phyloP scores from a whole-genome alignment of 805 yeast genomes.

The Saccharomycopsis vini region DNA sequence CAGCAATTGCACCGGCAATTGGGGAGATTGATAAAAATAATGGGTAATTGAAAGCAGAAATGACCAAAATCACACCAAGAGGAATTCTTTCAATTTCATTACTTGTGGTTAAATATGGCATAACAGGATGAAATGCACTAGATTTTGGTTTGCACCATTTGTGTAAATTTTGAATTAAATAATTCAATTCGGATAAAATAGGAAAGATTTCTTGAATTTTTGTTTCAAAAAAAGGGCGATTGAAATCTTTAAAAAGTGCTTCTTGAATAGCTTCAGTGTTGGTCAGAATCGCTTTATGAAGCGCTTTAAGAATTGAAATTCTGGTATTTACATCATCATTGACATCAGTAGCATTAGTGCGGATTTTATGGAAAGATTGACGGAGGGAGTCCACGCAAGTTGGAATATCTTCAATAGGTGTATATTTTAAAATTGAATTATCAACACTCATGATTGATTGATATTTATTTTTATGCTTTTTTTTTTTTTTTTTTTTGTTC shows the following conservation, averaged over 20 bases:
- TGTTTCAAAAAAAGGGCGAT: conserved; percentile 57
- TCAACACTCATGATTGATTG: too few species aligned
- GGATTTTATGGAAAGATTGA: conserved; percentile 8
- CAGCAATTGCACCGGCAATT: conserved; percentile 70
- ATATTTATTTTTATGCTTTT: too few species aligned
- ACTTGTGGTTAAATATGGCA: conserved; percentile 30
- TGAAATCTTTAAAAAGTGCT: conserved; percentile 60
- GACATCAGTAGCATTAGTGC: too few species aligned
- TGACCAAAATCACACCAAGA: conserved; percentile 61
- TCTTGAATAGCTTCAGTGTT: too few species aligned
- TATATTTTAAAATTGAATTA: too few species aligned
- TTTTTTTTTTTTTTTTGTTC: too few species aligned
- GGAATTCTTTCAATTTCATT: conserved; percentile 34
- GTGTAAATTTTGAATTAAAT: conserved; percentile 49
- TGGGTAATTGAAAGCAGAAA: conserved; percentile 81
- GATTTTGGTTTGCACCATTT: conserved; percentile 50
- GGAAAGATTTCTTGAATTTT: conserved; percentile 46
- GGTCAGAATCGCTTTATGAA: too few species aligned
- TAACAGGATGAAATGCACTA: conserved; percentile 22
- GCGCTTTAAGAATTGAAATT: too few species aligned
- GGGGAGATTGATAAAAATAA: conserved; percentile 54
- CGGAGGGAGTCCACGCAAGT: background rate
- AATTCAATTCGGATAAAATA: conserved; percentile 44
- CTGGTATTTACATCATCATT: too few species aligned
- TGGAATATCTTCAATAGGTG: conserved; percentile 7